Conservation (phyloP, 768 basidiomycete species). For the Tricholoma saponaceum region DNA sequence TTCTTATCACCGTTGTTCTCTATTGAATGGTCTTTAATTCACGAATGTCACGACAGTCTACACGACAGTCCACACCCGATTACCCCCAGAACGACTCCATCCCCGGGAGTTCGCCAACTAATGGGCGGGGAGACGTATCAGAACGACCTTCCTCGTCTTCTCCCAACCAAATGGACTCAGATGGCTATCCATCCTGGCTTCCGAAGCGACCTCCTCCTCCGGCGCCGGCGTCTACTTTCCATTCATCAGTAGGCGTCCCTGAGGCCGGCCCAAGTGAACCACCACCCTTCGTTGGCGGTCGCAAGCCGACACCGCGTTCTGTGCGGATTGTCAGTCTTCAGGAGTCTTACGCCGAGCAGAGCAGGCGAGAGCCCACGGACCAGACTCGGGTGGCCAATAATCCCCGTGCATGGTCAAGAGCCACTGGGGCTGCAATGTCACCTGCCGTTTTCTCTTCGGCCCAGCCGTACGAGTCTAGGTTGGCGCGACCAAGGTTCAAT, state of each 20-base stretch:
- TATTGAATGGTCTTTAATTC: conserved; percentile 24
- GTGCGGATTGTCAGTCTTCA: conserved; percentile 77
- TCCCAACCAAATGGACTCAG: conserved; percentile 39
- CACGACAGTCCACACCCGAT: conserved; percentile 30
- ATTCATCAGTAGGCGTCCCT: conserved; percentile 45
- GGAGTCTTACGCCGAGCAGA: conserved; percentile 40
- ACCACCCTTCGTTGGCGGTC: conserved; percentile 47
- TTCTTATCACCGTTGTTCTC: background rate
- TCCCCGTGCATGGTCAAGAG: conserved; percentile 56
- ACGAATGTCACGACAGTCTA: conserved; percentile 36
- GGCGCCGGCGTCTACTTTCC: conserved; percentile 66
- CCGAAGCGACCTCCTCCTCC: conserved; percentile 76
- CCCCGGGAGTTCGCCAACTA: conserved; percentile 21
- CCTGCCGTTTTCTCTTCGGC: conserved; percentile 41
- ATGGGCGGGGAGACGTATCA: conserved; percentile 15
- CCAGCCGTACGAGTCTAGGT: conserved; percentile 25
- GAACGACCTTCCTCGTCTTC: conserved; percentile 30
- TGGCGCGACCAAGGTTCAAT: conserved; percentile 63
- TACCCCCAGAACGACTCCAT: conserved; percentile 20
- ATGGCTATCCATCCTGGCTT: conserved; percentile 84
- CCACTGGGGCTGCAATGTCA: conserved; percentile 39
- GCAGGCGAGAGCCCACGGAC: conserved; percentile 46
- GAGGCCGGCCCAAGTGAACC: conserved; percentile 23
- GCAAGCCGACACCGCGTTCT: conserved; percentile 75
- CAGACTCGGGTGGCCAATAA: conserved; percentile 41